Conservation (phyloP, 768 basidiomycete species). For the Mycena floridula region DNA sequence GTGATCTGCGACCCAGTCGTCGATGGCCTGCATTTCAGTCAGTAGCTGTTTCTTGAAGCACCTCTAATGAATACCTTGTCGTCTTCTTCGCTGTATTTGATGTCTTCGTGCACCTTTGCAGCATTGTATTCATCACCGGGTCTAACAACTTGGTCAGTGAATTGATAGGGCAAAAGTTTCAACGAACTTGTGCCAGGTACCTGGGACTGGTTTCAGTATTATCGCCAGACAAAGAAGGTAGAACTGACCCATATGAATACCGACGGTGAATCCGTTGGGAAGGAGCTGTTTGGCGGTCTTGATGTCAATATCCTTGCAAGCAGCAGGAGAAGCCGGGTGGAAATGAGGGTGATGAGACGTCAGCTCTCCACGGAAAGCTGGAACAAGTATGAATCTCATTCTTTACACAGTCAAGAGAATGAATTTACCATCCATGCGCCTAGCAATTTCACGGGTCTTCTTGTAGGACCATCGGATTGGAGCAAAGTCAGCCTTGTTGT, state of each 20-base stretch:
- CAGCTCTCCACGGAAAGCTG: constrained; percentile 67
- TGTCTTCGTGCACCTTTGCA: constrained; percentile 53
- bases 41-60: too few relatives aligned
- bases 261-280: constrained; percentile 58
- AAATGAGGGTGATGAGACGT: constrained; percentile 71
- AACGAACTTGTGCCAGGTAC: constrained; percentile 48
- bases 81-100: constrained; percentile 62
- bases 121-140: constrained; percentile 50
- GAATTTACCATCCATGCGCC: constrained; percentile 58
- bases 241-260: constrained; percentile 60
- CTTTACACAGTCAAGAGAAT: background rate
- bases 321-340: constrained; percentile 63
- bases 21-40: too few relatives aligned
- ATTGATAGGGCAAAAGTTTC: background rate
- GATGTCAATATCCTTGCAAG: constrained; percentile 57
- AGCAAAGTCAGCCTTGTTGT: constrained; percentile 70
- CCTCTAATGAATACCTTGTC: too few relatives aligned
- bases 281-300: constrained; percentile 56
- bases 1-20: constrained; percentile 65
- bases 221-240: constrained; percentile 1
- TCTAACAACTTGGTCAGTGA: constrained; percentile 14
- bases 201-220: too few relatives aligned
- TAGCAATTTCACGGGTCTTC: constrained; percentile 66
- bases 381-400: background rate
- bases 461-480: constrained; percentile 77